These are phyloP conservation scores for Ogataea dorogensis DNA, from an alignment of 805 yeast species.

Conservation along the genomic window DNA sequence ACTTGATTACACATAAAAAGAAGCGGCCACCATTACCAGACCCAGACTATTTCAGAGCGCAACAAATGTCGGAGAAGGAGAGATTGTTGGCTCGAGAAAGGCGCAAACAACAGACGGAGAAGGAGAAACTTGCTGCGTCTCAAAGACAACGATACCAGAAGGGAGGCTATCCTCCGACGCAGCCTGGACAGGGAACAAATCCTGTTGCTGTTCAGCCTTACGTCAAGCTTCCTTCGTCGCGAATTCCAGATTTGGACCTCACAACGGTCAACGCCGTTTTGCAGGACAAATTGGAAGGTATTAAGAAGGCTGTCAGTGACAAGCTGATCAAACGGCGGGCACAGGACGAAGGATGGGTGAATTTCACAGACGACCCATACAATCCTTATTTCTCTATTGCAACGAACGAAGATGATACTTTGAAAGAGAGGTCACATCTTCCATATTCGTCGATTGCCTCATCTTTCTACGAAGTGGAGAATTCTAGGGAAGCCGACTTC, in stretches of 20 bases:
- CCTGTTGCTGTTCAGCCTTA: conserved; percentile 65
- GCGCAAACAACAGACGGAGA: conserved; percentile 21
- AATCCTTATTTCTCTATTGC: conserved; percentile 77
- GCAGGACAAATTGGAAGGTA: conserved; percentile 71
- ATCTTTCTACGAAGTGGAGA: conserved; percentile 61
- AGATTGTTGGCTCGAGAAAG: conserved; percentile 21
- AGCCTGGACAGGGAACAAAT: conserved; percentile 13
- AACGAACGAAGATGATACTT: conserved; percentile 42
- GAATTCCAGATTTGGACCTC: conserved; percentile 89
- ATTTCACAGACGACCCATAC: conserved; percentile 81
- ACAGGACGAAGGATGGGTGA: conserved; percentile 72
- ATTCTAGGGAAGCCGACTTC: conserved; percentile 52
- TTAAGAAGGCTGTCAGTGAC: conserved; percentile 81
- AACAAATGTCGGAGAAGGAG: conserved; percentile 19
- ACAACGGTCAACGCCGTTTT: conserved; percentile 76
- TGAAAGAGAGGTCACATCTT: conserved; percentile 58
- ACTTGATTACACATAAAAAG: conserved; percentile 73
- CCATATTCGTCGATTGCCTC: conserved; percentile 81
- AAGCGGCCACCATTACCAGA: conserved; percentile 42
- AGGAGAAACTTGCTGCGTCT: conserved; percentile 24
- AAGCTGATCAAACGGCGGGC: conserved; percentile 71
- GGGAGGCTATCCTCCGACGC: conserved; percentile 25
- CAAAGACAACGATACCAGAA: conserved; percentile 24
- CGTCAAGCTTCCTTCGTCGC: conserved; percentile 83
- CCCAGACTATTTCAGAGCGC: conserved; percentile 18